Conservation (phyloP, 2,329 filamentous ascomycete species). For the Aureobasidium sp. region DNA sequence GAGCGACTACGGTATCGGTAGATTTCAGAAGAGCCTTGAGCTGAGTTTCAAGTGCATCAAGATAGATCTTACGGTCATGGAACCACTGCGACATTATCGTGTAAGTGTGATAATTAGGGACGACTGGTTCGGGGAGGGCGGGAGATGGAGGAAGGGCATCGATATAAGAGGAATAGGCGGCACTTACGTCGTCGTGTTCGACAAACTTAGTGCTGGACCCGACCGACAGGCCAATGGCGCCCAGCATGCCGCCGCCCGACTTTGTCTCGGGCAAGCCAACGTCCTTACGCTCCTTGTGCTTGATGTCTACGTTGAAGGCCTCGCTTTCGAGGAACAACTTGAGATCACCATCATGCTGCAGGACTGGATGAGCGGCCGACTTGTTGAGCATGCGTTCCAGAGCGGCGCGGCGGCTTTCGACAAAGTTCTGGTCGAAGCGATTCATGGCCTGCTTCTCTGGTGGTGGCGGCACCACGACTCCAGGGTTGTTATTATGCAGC, state of each 20-base stretch:
- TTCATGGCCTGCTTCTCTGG: slow-evolving; percentile 97
- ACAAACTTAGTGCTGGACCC: slow-evolving; percentile 78
- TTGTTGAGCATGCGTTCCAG: slow-evolving; percentile 98
- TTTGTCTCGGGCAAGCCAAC: slow-evolving; percentile 65
- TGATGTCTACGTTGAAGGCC: slow-evolving; percentile 90
- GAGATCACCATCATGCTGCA: slow-evolving; percentile 88
- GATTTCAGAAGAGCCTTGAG: slow-evolving; percentile 85
- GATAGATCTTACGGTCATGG: slow-evolving; percentile 88
- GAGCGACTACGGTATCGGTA: slow-evolving; percentile 84
- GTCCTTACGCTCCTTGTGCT: slow-evolving; percentile 92
- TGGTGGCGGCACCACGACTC: slow-evolving; percentile 88
- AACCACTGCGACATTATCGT: slow-evolving; percentile 63
- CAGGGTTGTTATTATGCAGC: slow-evolving; percentile 88
- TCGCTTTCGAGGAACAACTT: slow-evolving; percentile 98
- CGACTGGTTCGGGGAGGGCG: background rate
- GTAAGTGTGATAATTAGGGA: slow-evolving; percentile 18
- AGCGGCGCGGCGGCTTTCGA: slow-evolving; percentile 83
- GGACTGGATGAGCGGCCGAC: slow-evolving; percentile 75
- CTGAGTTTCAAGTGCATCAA: slow-evolving; percentile 89
- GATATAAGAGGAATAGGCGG: slow-evolving; percentile 8
- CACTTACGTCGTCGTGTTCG: slow-evolving; percentile 85
- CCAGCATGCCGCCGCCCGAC: slow-evolving; percentile 53
- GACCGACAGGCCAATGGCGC: slow-evolving; percentile 71
- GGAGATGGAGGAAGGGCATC: slow-evolving; percentile 14
- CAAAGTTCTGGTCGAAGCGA: slow-evolving; percentile 92